Percentiles rank a stretch among this genome's conserved stretches.
phyloP scores from a whole-genome alignment of 2,329 filamentous ascomycete genomes.

The Colletotrichum sidae region DNA sequence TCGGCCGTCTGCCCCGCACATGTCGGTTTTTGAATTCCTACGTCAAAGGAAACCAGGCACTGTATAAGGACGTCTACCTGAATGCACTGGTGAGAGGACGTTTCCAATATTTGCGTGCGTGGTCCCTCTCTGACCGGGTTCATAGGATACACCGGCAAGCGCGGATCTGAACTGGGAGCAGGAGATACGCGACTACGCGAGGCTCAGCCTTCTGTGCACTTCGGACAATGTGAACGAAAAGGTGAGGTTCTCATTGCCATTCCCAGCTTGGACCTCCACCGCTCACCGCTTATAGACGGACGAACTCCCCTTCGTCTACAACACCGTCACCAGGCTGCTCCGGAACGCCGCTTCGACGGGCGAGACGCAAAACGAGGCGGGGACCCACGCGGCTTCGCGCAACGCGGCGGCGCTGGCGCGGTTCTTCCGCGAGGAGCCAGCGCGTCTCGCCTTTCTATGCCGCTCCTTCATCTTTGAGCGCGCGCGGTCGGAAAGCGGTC shows the following conservation, averaged over 20 bases:
- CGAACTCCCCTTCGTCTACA: conserved; percentile 61
- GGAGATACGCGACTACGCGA: conserved; percentile 57
- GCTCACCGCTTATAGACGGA: conserved; percentile 46
- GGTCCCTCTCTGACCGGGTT: conserved; percentile 9
- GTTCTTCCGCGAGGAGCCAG: conserved; percentile 59
- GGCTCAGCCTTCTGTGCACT: conserved; percentile 56
- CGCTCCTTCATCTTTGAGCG: conserved; percentile 72
- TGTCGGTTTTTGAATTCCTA: conserved; percentile 66
- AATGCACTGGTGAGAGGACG: conserved; percentile 60
- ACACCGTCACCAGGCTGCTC: conserved; percentile 59
- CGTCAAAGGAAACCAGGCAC: conserved; percentile 66
- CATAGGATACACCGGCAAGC: conserved; percentile 48
- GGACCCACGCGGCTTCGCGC: conserved; percentile 58
- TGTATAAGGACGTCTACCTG: conserved; percentile 74
- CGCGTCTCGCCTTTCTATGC: conserved; percentile 70
- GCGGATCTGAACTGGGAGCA: conserved; percentile 55
- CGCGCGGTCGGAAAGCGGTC: conserved; percentile 49
- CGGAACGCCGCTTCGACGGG: conserved; percentile 53
- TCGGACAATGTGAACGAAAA: conserved; percentile 49
- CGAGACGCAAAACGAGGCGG: conserved; percentile 44
- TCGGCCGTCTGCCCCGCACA: conserved; percentile 62
- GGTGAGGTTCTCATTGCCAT: conserved; percentile 45
- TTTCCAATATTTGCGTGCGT: not conserved
- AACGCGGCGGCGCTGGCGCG: conserved; percentile 58
- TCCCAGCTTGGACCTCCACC: not conserved